Conservation (phyloP, 2,329 filamentous ascomycete species). For the Zasmidium angulare region DNA sequence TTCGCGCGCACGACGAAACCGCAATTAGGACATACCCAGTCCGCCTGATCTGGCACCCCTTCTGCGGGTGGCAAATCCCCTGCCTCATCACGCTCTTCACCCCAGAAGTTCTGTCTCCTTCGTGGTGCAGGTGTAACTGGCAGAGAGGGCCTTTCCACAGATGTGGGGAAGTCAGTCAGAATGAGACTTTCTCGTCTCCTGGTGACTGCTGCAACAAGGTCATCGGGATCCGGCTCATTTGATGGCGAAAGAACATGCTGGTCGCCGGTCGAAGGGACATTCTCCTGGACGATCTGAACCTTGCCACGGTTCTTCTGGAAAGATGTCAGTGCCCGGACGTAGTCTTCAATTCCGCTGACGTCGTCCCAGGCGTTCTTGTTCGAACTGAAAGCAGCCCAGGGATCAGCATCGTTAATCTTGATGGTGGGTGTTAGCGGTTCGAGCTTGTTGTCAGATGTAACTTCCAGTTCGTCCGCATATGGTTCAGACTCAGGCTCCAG, state of each 20-base stretch:
- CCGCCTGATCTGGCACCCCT: slow-evolving; percentile 81
- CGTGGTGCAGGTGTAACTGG: slow-evolving; percentile 88
- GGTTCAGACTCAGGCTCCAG: slow-evolving; percentile 21
- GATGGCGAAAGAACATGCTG: slow-evolving; percentile 26
- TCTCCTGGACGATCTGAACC: slow-evolving; percentile 23
- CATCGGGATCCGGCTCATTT: slow-evolving; percentile 25
- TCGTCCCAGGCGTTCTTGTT: slow-evolving; percentile 87
- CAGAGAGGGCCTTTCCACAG: slow-evolving; percentile 78
- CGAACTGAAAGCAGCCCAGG: slow-evolving; percentile 70
- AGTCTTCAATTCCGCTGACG: slow-evolving; percentile 81
- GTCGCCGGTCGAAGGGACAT: slow-evolving; percentile 14
- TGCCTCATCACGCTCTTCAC: slow-evolving; percentile 55
- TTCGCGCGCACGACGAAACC: slow-evolving; percentile 30
- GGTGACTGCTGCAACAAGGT: slow-evolving; percentile 31
- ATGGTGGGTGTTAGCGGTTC: slow-evolving; percentile 47
- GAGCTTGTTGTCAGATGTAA: slow-evolving; percentile 22
- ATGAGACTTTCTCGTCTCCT: slow-evolving; percentile 58
- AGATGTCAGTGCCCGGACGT: slow-evolving; percentile 69
- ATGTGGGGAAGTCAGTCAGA: slow-evolving; percentile 84
- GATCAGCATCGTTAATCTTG: slow-evolving; percentile 52
- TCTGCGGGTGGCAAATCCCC: slow-evolving; percentile 70
- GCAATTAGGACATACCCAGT: slow-evolving; percentile 80
- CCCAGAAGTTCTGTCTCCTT: slow-evolving; percentile 68
- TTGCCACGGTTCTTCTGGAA: slow-evolving; percentile 61
- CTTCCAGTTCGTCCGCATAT: slow-evolving; percentile 31